Percentiles rank a stretch among this genome's conserved stretches.
Evolutionary conservation across 2,329 filamentous ascomycete genomes (phyloP).

Genomic region (Macroventuria anomochaeta): DNA sequence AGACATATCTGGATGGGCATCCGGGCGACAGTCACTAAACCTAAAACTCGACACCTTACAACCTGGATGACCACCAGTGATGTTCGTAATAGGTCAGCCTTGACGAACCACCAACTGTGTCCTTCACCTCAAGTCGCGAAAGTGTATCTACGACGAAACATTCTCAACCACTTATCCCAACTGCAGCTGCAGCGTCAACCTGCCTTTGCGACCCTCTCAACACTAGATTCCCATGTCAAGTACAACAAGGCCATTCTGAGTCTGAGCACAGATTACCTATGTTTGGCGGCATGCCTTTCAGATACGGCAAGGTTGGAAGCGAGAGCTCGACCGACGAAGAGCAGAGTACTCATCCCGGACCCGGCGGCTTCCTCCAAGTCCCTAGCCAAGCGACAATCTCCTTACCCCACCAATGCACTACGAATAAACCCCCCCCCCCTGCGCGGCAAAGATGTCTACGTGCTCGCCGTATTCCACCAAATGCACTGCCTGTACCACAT

Average conservation of each 20-base stretch:
- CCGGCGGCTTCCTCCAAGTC: slow-evolving; percentile 24
- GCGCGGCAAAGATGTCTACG: slow-evolving; percentile 16
- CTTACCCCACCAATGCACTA: slow-evolving; percentile 29
- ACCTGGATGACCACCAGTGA: too few relatives aligned
- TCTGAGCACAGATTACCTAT: not conserved
- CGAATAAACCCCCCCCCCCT: slow-evolving; percentile 1
- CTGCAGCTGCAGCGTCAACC: not conserved
- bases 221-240: too few relatives aligned
- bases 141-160: not conserved
- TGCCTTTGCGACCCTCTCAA: too few relatives aligned
- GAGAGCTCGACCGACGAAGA: slow-evolving; percentile 14
- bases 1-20: slow-evolving; percentile 23
- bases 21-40: not conserved
- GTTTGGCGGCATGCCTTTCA: slow-evolving; percentile 5
- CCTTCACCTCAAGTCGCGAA: not conserved
- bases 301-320: slow-evolving; percentile 23
- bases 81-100: slow-evolving; percentile 17
- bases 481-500: slow-evolving; percentile 31
- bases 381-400: slow-evolving; percentile 11
- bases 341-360: not conserved
- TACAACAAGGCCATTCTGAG: too few relatives aligned
- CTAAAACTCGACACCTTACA: too few relatives aligned
- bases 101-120: not conserved
- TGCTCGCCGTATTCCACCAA: slow-evolving; percentile 29
- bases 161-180: not conserved